Base-by-base conservation (phyloP, 192 early-diverging fungal species). In the Spizellomyces sp. region DNA sequence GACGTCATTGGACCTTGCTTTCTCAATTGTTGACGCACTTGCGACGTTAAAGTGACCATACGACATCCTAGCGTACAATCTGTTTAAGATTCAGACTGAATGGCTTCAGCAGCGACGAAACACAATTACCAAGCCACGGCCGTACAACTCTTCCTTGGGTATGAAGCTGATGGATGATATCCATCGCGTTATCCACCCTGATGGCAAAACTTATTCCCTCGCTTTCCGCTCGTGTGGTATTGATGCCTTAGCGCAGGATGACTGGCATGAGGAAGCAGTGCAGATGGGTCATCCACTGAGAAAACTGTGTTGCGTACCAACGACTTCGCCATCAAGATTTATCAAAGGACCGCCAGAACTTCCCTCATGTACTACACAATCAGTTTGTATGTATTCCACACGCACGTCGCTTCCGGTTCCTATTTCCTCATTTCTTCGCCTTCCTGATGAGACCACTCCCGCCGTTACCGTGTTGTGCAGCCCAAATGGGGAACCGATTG, bases 201-300 rank as follows among this genome's bases (percentile, higher is more conserved):
- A 85, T 85, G 27, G 84, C 84, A 69, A 85, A 85, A 21, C 74
- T 76, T 45, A 84, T 84, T 14, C 83, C 83, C 70, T 84, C 83
- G 63, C 72, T 71, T 61, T 81, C 83, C 6, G 78, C 80, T 12
- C 80, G 59, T 8, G 75, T 77, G 14, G 79, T 81, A 62, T 79
- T 81, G 54, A 84, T 81, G 5, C 80, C 73, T 67, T 22, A 55
- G 5, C 63, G 54, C 9, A 56, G 62, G 6, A 73, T 50, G 7
- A 62, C 66, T 19, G n/a, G 45, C 42, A 9, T 41, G 10, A 41
- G 9, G 41, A 56, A 60, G 17, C 2, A 72, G 17, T 21, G 22
- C 10, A 72, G 44, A 67, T 55, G 54, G 50, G 4, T 6, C 12
- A 36, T 54, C 17, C 14, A 19, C 14, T 54, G 0, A 54, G 50